These are phyloP conservation scores for Moesziomyces aphidis DNA, from an alignment of 1,284 basidiomycete species.

Conservation along the genomic window DNA sequence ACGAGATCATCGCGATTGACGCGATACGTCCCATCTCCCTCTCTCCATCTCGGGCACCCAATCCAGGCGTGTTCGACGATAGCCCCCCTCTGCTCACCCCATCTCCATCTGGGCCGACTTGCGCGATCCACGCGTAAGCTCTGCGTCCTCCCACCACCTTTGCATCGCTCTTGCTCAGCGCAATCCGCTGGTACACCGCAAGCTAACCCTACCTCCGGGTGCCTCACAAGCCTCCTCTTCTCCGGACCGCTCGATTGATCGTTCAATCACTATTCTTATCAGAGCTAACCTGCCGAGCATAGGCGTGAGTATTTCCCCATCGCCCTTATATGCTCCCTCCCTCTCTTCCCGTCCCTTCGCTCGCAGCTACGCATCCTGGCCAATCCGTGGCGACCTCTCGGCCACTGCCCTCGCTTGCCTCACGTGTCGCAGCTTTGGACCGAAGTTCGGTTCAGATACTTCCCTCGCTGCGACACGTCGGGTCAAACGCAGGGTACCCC, in stretches of 20 bases:
- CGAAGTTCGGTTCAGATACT: conserved; percentile 1
- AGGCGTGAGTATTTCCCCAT: conserved; percentile 43
- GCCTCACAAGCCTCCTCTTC: conserved; percentile 25
- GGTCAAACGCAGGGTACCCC: background rate
- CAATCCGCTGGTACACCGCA: conserved; percentile 33
- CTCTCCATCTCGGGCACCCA: conserved; percentile 54
- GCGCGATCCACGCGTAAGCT: conserved; percentile 54
- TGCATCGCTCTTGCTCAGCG: conserved; percentile 22
- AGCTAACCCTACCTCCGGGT: conserved; percentile 17
- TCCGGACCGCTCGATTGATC: conserved; percentile 53
- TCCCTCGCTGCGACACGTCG: conserved; percentile 1
- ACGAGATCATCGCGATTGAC: conserved; percentile 46
- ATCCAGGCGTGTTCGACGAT: conserved; percentile 57
- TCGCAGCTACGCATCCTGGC: background rate
- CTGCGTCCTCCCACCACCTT: conserved; percentile 11
- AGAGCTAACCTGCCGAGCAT: conserved; percentile 45
- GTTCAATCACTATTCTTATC: conserved; percentile 37
- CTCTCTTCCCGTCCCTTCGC: background rate
- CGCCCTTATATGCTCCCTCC: background rate
- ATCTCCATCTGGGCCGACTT: conserved; percentile 21
- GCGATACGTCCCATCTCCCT: conserved; percentile 41
- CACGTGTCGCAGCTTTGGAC: conserved; percentile 3
- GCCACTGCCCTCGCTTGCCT: background rate
- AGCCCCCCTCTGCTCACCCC: conserved; percentile 2
- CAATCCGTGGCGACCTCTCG: background rate